phyloP scores from a whole-genome alignment of 83 land plant species.

The Picea mariana region DNA sequence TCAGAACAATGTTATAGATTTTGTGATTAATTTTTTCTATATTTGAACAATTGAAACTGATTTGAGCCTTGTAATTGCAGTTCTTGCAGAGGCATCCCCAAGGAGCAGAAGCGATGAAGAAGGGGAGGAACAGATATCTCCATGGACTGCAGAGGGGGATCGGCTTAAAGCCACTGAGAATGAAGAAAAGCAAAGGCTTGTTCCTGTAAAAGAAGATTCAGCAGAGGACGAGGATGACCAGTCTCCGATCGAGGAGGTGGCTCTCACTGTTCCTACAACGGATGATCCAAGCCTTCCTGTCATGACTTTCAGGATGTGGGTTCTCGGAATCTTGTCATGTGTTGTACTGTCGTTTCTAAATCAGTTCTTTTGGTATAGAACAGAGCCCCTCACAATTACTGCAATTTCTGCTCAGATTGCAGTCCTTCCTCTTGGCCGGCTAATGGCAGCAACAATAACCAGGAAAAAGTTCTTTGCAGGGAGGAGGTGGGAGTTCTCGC shows the following conservation, averaged over 20 bases:
- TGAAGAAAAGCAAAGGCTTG: too few relatives aligned
- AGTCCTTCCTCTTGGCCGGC: constrained; percentile 65
- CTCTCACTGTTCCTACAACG: constrained; percentile 63
- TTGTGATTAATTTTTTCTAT: too few relatives aligned
- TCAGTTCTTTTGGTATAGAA: constrained; percentile 84
- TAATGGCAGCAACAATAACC: constrained; percentile 51
- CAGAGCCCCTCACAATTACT: constrained; percentile 61
- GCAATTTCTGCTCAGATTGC: constrained; percentile 77
- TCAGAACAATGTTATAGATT: too few relatives aligned
- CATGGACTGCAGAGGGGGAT: too few relatives aligned
- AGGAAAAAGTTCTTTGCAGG: constrained; percentile 38
- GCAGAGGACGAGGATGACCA: constrained; percentile 19
- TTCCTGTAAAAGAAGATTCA: not conserved
- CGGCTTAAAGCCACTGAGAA: too few relatives aligned
- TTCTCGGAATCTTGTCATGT: constrained; percentile 56
- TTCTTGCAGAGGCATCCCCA: too few relatives aligned
- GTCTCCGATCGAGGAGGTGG: constrained; percentile 65
- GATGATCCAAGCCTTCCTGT: constrained; percentile 66
- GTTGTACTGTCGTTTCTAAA: constrained; percentile 67
- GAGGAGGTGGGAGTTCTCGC: constrained; percentile 42
- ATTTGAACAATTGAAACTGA: too few relatives aligned
- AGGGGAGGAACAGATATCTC: too few relatives aligned
- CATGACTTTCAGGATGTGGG: constrained; percentile 77
- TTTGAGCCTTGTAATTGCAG: too few relatives aligned
- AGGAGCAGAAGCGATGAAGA: too few relatives aligned